A percentile compares a stretch with the other conserved stretches of the same genome.
These are phyloP conservation scores for Gracilariopsis chorda DNA, from an alignment of 23 red algal genomes.

Conservation along the genomic window DNA sequence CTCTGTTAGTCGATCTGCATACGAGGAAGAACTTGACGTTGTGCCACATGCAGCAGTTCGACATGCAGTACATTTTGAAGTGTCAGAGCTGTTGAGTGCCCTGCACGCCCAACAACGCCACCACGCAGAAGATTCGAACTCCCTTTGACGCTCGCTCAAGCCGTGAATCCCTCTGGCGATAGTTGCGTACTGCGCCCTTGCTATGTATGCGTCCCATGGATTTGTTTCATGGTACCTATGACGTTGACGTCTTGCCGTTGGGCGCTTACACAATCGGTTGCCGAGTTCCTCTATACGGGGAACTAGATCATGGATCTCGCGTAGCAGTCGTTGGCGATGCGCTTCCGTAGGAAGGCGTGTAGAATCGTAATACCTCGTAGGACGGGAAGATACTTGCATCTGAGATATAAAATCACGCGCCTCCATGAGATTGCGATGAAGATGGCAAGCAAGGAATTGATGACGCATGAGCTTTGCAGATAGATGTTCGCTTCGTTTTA, in stretches of 20 bases:
- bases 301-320: conserved; percentile 43
- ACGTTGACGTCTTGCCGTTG: background rate
- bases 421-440: conserved; percentile 40
- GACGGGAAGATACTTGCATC: background rate
- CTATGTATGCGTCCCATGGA: conserved; percentile 41
- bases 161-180: conserved; percentile 12
- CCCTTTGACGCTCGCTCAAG: background rate
- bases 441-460: conserved; percentile 25
- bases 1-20: background rate
- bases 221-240: conserved; percentile 13
- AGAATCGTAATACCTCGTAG: background rate
- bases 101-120: conserved; percentile 42
- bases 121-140: background rate
- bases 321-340: conserved; percentile 48
- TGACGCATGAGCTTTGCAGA: conserved; percentile 33
- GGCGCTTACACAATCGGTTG: conserved; percentile 24
- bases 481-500: conserved; percentile 26
- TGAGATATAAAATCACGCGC: conserved; percentile 14
- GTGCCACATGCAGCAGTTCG: background rate
- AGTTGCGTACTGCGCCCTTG: background rate
- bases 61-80: background rate
- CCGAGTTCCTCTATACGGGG: conserved; percentile 48
- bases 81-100: background rate
- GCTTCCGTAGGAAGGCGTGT: conserved; percentile 24
- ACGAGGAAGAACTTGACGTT: background rate